phyloP scores from a whole-genome alignment of 257 asterid genomes.

The Anisodus tanguticus region DNA sequence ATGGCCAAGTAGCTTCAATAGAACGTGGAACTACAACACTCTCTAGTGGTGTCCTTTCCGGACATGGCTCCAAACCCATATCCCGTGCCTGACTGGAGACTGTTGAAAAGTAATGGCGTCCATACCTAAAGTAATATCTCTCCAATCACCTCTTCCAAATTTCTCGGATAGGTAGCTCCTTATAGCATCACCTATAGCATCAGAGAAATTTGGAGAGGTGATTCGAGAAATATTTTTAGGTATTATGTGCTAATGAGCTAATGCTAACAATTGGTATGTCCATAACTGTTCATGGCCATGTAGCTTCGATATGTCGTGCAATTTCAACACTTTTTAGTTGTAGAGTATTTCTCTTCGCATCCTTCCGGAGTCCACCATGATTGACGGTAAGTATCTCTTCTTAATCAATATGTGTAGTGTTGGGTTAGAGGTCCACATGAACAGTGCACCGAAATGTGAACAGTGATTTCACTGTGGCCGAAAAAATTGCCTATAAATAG shows the following conservation, averaged over 20 bases:
- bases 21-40: too few species aligned
- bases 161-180: background rate
- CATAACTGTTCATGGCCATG: background rate
- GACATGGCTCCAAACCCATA: too few species aligned
- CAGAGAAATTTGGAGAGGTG: background rate
- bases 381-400: slow-evolving; percentile 45
- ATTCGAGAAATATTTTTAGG: background rate
- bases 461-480: too few species aligned
- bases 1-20: too few species aligned
- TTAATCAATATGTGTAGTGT: background rate
- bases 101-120: too few species aligned
- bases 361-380: slow-evolving; percentile 42
- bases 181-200: background rate
- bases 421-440: too few species aligned
- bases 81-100: too few species aligned
- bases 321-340: background rate
- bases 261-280: background rate
- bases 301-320: background rate
- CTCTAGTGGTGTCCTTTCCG: too few species aligned
- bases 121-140: background rate
- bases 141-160: background rate
- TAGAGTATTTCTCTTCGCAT: background rate
- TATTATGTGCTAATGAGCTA: background rate
- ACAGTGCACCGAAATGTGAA: too few species aligned
- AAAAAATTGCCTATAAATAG: too few species aligned